phyloP scores from a whole-genome alignment of 768 basidiomycete species.

The Dendrothele bispora region DNA sequence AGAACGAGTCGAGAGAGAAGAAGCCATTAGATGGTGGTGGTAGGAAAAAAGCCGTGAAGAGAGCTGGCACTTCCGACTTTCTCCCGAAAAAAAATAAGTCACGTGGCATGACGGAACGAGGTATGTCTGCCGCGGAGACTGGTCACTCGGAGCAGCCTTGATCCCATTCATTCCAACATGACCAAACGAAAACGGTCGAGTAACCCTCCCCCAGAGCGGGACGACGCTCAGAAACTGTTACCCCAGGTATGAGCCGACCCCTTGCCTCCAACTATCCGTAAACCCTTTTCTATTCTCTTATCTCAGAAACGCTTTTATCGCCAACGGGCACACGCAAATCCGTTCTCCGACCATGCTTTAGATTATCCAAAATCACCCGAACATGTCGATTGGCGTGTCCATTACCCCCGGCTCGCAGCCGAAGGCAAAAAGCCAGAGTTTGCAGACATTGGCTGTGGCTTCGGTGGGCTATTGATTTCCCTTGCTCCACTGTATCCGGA shows the following conservation, averaged over 20 bases:
- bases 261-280: too few species aligned
- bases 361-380: slow-evolving; percentile 81
- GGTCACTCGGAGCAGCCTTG: neutral
- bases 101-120: neutral
- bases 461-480: slow-evolving; percentile 88
- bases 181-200: slow-evolving; percentile 33
- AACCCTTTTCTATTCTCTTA: neutral
- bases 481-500: slow-evolving; percentile 91
- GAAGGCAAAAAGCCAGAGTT: slow-evolving; percentile 79
- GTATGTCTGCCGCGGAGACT: neutral
- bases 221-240: slow-evolving; percentile 27
- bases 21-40: slow-evolving; percentile 15
- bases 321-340: slow-evolving; percentile 83
- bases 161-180: slow-evolving; percentile 20
- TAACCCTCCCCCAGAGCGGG: slow-evolving; percentile 12
- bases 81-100: neutral
- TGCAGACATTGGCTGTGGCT: slow-evolving; percentile 97
- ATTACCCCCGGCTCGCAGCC: slow-evolving; percentile 72
- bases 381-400: slow-evolving; percentile 76
- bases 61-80: slow-evolving; percentile 1
- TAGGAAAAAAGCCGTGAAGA: slow-evolving; percentile 11
- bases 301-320: slow-evolving; percentile 79
- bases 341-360: slow-evolving; percentile 85
- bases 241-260: slow-evolving; percentile 59
- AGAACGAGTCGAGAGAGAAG: slow-evolving; percentile 26